Percentiles rank a stretch among this genome's conserved stretches.
Evolutionary conservation across 257 asterid genomes (phyloP).

Genomic region (Solanum sitiens): DNA sequence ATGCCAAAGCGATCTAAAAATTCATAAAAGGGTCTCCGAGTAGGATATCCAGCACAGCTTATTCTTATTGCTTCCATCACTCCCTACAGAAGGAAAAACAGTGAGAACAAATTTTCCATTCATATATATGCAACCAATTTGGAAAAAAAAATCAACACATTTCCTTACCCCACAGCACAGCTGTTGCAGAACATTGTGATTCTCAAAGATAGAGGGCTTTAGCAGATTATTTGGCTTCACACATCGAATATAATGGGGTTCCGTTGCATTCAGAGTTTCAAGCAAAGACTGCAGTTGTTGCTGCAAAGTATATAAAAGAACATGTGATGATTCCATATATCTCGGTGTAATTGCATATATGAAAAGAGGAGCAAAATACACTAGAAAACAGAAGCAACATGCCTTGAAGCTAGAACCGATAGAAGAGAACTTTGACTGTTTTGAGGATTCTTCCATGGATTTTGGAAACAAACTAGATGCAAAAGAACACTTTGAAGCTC

Average conservation of each 20-base stretch:
- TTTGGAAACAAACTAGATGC: not conserved
- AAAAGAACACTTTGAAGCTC: not conserved
- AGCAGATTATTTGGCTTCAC: slow-evolving; percentile 97
- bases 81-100: slow-evolving; percentile 39
- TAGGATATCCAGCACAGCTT: slow-evolving; percentile 98
- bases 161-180: slow-evolving; percentile 89
- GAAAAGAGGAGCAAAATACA: not conserved
- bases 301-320: slow-evolving; percentile 17
- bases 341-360: not conserved
- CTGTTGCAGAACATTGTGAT: slow-evolving; percentile 91
- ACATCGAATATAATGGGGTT: slow-evolving; percentile 67
- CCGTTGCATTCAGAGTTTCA: slow-evolving; percentile 50
- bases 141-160: slow-evolving; percentile 3
- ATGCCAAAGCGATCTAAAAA: slow-evolving; percentile 86
- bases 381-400: not conserved
- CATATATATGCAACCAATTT: not conserved
- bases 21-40: slow-evolving; percentile 78
- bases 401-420: not conserved
- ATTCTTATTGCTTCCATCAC: slow-evolving; percentile 99
- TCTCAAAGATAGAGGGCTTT: slow-evolving; percentile 93
- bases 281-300: slow-evolving; percentile 60
- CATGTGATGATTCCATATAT: not conserved
- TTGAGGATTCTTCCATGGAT: not conserved
- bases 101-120: not conserved
- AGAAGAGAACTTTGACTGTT: not conserved